These are phyloP conservation scores for Acorus calamus DNA, from an alignment of 106 monocot species.

Conservation along the genomic window DNA sequence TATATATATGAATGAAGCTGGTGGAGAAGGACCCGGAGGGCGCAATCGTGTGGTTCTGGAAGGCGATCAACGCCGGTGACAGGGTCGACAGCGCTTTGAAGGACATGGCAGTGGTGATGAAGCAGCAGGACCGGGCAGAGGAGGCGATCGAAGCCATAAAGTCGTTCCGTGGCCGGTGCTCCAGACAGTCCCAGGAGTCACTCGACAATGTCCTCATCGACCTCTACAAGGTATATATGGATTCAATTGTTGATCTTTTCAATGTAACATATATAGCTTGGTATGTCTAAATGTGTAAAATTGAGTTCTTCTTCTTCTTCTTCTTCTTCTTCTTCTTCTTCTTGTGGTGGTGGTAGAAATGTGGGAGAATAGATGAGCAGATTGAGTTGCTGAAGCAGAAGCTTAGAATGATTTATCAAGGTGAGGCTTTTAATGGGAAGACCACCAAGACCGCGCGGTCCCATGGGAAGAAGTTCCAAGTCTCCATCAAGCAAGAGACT, in stretches of 20 bases:
- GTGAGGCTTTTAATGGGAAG: conserved; percentile 24
- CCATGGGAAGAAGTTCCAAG: conserved; percentile 20
- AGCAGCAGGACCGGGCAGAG: conserved; percentile 19
- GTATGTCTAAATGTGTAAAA: too few species aligned
- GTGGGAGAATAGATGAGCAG: conserved; percentile 19
- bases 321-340: too few species aligned
- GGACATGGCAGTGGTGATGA: conserved; percentile 31
- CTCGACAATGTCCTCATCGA: conserved; percentile 27
- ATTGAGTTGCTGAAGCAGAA: conserved; percentile 25
- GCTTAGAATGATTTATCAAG: conserved; percentile 20
- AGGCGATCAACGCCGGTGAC: conserved; percentile 14
- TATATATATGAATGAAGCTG: neutral
- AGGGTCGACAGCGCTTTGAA: conserved; percentile 20
- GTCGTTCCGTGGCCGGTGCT: conserved; percentile 23
- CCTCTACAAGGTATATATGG: conserved; percentile 19
- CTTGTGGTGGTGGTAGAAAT: conserved; percentile 11
- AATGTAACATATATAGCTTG: too few species aligned
- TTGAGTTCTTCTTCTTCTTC: neutral
- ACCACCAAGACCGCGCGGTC: conserved; percentile 23
- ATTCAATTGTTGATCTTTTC: too few species aligned
- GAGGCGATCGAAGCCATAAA: conserved; percentile 25
- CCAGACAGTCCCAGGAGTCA: conserved; percentile 26
- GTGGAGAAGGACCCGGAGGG: conserved; percentile 8
- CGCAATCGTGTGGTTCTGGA: conserved; percentile 11
- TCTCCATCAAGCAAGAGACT: conserved; percentile 22